Evolutionary conservation across 495 filamentous ascomycete genomes (phyloP).

Genomic region (Trichocladium uniseriatum): DNA sequence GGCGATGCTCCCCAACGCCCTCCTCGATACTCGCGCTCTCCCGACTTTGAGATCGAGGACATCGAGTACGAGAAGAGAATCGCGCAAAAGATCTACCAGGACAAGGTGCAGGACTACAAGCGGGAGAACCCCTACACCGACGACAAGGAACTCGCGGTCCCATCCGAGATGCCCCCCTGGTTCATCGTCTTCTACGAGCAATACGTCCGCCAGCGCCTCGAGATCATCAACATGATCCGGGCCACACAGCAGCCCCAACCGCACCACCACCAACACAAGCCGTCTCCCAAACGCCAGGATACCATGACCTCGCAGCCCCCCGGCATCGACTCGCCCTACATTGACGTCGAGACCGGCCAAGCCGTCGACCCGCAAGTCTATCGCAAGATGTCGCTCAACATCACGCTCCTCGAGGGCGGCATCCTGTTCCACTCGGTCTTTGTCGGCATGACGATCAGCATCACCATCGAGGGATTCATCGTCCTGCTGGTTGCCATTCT

Average conservation of each 20-base stretch:
- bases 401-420: slow-evolving; percentile 47
- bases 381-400: slow-evolving; percentile 43
- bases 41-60: slow-evolving; percentile 28
- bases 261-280: slow-evolving; percentile 1
- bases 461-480: slow-evolving; percentile 54
- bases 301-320: slow-evolving; percentile 9
- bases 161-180: slow-evolving; percentile 46
- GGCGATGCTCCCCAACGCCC: slow-evolving; percentile 15
- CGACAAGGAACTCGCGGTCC: slow-evolving; percentile 18
- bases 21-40: slow-evolving; percentile 22
- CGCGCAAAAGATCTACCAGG: slow-evolving; percentile 30
- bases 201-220: slow-evolving; percentile 43
- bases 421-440: slow-evolving; percentile 55
- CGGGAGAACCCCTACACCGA: slow-evolving; percentile 19
- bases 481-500: slow-evolving; percentile 58
- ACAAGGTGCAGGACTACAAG: slow-evolving; percentile 15
- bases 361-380: slow-evolving; percentile 36
- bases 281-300: slow-evolving; percentile 17
- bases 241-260: background rate
- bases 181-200: slow-evolving; percentile 48
- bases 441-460: slow-evolving; percentile 59
- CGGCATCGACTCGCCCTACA: slow-evolving; percentile 23
- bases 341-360: slow-evolving; percentile 34
- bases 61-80: slow-evolving; percentile 34
- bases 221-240: slow-evolving; percentile 39